Evolutionary conservation across 148 eudicot species (phyloP), one percentile per base, ranked within the genome.

Genomic region (Diospyros lotus): DNA sequence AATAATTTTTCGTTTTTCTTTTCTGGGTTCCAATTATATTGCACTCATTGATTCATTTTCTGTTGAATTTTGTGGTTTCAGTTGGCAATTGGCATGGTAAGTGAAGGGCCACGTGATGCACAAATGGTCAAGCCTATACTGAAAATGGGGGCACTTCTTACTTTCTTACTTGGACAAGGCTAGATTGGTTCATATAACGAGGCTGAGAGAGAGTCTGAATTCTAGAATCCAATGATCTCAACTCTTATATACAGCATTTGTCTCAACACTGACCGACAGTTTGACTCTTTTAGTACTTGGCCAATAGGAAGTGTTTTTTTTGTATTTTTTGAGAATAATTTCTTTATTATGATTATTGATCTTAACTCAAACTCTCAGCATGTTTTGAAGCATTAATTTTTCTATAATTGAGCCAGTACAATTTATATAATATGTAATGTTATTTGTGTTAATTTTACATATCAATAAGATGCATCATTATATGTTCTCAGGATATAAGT

Each of bases 221-320:
- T 58, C 43, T 52, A 58, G 74, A 58, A 71, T 71, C 74, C 74
- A 11, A 58, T 58, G 75, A 54, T 13, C 14, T 68, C 39, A 51
- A 50, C 8, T 10, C 50, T 11, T 56, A 38, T 51, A 1, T 5
- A 50, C 4, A 1, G 2, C 9, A 9, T 43, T 4, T 51, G 73
- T 58, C 55, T 71, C 3, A 7, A 70, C 2, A 17, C 15, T 39
- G 64, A 56, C 74, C 28, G 50, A 71, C 28, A 56, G 12, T 42
- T 58, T 56, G 58, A 68, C 71, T 46, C 40, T 45, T 3, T 28
- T 28, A 28, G 28, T 48, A 8, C 46, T 50, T 1, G 48, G 71
- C 50, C 6, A 17, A 39, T 46, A 11, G 58, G 17, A 46, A n/a
- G 9, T 6, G 7, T 5, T 66, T 15, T 15, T 28, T 28, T 28